Evolutionary conservation across 345 rosid species (phyloP).

Genomic region (Bretschneidera sinensis): DNA sequence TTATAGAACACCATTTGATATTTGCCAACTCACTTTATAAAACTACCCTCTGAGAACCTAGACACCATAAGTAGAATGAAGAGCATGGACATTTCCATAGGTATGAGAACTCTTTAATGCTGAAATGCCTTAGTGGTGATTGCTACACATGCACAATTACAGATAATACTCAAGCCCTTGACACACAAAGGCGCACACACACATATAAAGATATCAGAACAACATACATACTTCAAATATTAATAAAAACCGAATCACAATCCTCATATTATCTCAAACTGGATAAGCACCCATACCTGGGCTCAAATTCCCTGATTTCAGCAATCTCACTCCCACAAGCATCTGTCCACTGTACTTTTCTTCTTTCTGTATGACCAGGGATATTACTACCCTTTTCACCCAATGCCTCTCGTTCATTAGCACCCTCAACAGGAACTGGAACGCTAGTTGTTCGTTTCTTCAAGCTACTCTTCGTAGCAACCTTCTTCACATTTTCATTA

Average conservation of each 20-base stretch:
- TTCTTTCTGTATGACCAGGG: conserved; percentile 41
- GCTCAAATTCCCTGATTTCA: conserved; percentile 91
- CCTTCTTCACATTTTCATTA: conserved; percentile 36
- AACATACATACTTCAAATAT: conserved; percentile 1
- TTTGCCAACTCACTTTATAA: background rate
- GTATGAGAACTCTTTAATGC: too few species aligned
- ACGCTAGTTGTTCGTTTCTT: conserved; percentile 48
- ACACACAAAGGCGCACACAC: background rate
- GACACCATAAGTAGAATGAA: background rate
- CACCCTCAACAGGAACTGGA: conserved; percentile 34
- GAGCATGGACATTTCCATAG: too few species aligned
- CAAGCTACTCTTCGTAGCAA: conserved; percentile 68
- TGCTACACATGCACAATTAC: background rate
- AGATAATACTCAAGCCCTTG: conserved; percentile 1
- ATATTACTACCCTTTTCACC: conserved; percentile 38
- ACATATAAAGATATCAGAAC: background rate
- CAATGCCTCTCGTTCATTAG: conserved; percentile 32
- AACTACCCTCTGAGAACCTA: background rate
- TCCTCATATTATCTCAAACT: conserved; percentile 1
- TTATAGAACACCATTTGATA: background rate
- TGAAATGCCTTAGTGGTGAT: too few species aligned
- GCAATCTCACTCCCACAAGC: conserved; percentile 81
- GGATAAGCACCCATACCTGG: conserved; percentile 50
- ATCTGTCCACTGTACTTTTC: conserved; percentile 98
- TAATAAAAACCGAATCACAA: background rate